These are phyloP conservation scores for Lentinula guzmanii DNA, from an alignment of 768 basidiomycete species.

Conservation along the genomic window DNA sequence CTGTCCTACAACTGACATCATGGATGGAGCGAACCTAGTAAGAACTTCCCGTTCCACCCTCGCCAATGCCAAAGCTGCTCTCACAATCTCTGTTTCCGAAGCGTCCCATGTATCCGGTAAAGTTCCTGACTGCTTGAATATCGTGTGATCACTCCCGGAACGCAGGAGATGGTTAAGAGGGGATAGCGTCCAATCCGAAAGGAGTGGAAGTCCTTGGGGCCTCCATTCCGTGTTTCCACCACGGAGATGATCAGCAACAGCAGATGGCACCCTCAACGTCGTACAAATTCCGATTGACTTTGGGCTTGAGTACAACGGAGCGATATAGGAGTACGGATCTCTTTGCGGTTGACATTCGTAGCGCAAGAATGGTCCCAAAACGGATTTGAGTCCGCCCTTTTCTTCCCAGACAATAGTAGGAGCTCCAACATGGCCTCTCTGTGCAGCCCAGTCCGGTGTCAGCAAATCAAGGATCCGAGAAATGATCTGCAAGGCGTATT, in stretches of 20 bases:
- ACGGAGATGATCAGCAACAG: slow-evolving; percentile 5
- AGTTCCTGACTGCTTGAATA: slow-evolving; percentile 43
- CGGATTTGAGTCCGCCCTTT: slow-evolving; percentile 35
- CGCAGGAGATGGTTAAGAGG: slow-evolving; percentile 77
- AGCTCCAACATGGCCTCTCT: slow-evolving; percentile 22
- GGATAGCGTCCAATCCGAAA: slow-evolving; percentile 60
- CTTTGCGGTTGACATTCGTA: slow-evolving; percentile 34
- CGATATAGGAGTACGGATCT: slow-evolving; percentile 22
- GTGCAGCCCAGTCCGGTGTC: slow-evolving; percentile 33
- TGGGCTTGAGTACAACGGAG: slow-evolving; percentile 44
- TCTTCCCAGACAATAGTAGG: slow-evolving; percentile 39
- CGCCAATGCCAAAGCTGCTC: slow-evolving; percentile 61
- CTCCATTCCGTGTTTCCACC: slow-evolving; percentile 4
- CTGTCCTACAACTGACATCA: slow-evolving; percentile 22
- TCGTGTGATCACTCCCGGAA: slow-evolving; percentile 61
- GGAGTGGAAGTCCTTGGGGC: slow-evolving; percentile 38
- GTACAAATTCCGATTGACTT: slow-evolving; percentile 51
- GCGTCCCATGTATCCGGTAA: slow-evolving; percentile 72
- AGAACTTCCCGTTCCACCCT: slow-evolving; percentile 40
- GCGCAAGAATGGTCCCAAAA: slow-evolving; percentile 57
- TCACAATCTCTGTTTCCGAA: slow-evolving; percentile 72
- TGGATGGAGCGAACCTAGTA: slow-evolving; percentile 20
- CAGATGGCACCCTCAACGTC: slow-evolving; percentile 42
- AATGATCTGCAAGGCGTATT: slow-evolving; percentile 37
- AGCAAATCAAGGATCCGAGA: slow-evolving; percentile 30